Conservation (phyloP, 257 asterid genomes). For the Solanum lignicaule region DNA sequence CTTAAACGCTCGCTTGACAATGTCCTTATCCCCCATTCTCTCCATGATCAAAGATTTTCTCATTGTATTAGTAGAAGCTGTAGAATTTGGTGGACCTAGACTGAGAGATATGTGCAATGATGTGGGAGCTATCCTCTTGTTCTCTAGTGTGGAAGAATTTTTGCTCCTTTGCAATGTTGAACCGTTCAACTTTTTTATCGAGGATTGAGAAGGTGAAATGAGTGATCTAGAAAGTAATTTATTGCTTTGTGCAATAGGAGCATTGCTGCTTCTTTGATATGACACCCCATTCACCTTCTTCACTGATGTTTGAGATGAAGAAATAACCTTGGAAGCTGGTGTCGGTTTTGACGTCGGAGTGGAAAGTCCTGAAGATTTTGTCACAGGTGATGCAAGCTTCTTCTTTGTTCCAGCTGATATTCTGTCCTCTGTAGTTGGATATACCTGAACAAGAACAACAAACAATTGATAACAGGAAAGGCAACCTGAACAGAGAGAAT, state of each 20-base stretch:
- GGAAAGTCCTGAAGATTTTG: slow-evolving; percentile 30
- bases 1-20: slow-evolving; percentile 75
- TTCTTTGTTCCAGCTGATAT: slow-evolving; percentile 20
- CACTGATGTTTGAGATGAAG: slow-evolving; percentile 25
- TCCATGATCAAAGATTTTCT: slow-evolving; percentile 90
- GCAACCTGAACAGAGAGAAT: background rate
- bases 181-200: slow-evolving; percentile 2
- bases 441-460: slow-evolving; percentile 31
- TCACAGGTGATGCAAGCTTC: slow-evolving; percentile 32
- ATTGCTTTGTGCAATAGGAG: slow-evolving; percentile 20
- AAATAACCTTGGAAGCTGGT: background rate
- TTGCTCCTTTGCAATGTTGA: slow-evolving; percentile 29
- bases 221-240: slow-evolving; percentile 20
- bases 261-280: slow-evolving; percentile 12
- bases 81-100: slow-evolving; percentile 44
- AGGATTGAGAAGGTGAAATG: background rate
- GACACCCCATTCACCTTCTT: slow-evolving; percentile 28
- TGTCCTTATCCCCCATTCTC: slow-evolving; percentile 92
- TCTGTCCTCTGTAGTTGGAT: slow-evolving; percentile 35
- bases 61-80: slow-evolving; percentile 24
- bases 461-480: background rate
- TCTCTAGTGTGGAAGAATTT: slow-evolving; percentile 18
- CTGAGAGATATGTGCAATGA: slow-evolving; percentile 82
- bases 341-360: slow-evolving; percentile 24
- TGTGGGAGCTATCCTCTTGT: slow-evolving; percentile 40